Evolutionary conservation across 164 flowering plant genomes (phyloP), one percentile per base, ranked within the genome.

Genomic region (Nelumbo lutea): DNA sequence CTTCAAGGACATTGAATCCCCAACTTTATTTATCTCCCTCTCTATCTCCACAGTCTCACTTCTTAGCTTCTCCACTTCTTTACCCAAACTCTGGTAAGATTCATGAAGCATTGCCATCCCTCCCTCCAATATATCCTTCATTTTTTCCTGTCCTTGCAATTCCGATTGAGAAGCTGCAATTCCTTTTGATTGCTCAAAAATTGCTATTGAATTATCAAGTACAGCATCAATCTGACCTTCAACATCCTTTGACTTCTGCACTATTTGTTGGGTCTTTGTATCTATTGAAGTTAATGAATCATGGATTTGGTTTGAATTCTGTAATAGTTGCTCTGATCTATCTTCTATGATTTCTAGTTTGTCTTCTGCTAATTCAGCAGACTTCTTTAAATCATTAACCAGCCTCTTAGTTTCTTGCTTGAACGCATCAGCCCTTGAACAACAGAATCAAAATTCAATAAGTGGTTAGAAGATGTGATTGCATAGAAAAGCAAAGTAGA

Each of bases 341-440:
- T 81, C 87, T 15, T 82, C 86, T 4, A 93, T 83, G 60, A 1
- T 76, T 8, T 79, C 86, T 9, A 93, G 53, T 60, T 83, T 88
- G 1, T 77, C 84, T 67, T 89, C 91, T n/a, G 92, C 87, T 61
- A 68, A 74, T 42, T 84, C 75, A 3, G 97, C 90, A 2, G 94
- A 80, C 41, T 42, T 78, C 64, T 74, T 84, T 61, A 93, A 68
- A 0, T 85, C 94, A 61, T 93, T 91, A 66, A 93, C 94, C 72
- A 93, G 61, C 53, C 90, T 86, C 83, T 91, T 94, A 0, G 89
- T 86, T 66, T 87, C 81, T 9, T 59, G 74, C 79, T 82, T 88
- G 69, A 93, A 93, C 14, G 86, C 82, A 59, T 84, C 80, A 8
- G 84, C 72, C 88, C 93, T 90, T 77, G 39, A 70, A 70, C 3